Conservation (phyloP, 768 basidiomycete species). For the Leccinum rimulosum region DNA sequence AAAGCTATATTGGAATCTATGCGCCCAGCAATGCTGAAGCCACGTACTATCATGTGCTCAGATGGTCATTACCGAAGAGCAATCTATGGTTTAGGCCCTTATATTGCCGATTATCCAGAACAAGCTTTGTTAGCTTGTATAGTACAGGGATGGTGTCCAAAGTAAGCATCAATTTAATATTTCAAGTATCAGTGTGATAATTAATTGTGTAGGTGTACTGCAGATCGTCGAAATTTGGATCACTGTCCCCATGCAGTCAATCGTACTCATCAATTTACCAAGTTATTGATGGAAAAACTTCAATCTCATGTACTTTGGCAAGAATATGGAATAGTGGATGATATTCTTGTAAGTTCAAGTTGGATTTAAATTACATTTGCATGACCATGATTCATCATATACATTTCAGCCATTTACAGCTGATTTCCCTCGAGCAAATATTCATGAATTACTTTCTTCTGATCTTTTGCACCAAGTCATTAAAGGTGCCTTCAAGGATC, state of each 20-base stretch:
- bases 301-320: background rate
- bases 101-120: background rate
- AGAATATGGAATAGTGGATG: background rate
- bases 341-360: background rate
- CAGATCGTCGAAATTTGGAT: background rate
- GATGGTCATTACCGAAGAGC: background rate
- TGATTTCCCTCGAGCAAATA: background rate
- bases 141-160: background rate
- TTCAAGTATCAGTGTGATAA: background rate
- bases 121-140: background rate
- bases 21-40: background rate
- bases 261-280: background rate
- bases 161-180: background rate
- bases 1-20: background rate
- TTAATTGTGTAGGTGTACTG: background rate
- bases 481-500: background rate
- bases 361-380: background rate
- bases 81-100: background rate
- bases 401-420: background rate
- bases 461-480: background rate
- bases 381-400: background rate
- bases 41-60: background rate
- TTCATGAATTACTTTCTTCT: background rate
- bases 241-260: background rate
- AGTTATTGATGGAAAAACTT: background rate